These are phyloP conservation scores for Arctium minus DNA, from an alignment of 129 eudicot species.

Conservation along the genomic window DNA sequence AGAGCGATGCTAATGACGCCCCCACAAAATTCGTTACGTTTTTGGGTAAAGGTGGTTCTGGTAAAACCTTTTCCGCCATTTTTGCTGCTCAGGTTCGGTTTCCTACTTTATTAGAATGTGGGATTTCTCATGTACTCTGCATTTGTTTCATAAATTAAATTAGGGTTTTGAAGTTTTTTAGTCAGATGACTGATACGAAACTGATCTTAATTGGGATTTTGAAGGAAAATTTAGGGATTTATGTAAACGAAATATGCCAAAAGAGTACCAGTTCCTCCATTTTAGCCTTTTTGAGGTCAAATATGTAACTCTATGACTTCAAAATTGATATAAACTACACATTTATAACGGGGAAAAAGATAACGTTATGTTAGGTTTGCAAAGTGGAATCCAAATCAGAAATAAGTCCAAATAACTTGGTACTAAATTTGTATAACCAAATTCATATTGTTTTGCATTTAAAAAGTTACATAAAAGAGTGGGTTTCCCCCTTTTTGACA, in stretches of 20 bases:
- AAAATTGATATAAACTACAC: not conserved
- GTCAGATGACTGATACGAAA: not conserved
- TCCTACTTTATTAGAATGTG: not conserved
- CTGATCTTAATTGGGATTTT: not conserved
- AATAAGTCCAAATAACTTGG: not conserved
- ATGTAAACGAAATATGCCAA: not conserved
- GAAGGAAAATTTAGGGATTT: not conserved
- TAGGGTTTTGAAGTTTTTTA: not conserved
- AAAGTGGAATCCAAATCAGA: not conserved
- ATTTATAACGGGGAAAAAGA: not conserved
- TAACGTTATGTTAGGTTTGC: not conserved
- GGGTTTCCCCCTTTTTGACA: not conserved
- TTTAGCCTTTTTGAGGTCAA: slow-evolving; percentile 1
- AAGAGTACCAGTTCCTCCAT: not conserved
- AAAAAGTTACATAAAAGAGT: not conserved
- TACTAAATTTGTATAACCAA: not conserved
- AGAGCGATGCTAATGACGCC: not conserved
- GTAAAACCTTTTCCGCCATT: slow-evolving; percentile 83
- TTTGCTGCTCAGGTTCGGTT: slow-evolving; percentile 88
- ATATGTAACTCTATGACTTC: not conserved
- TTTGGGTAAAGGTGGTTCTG: slow-evolving; percentile 98
- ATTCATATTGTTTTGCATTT: not conserved
- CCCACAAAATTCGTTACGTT: slow-evolving; percentile 71
- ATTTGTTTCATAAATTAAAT: not conserved
- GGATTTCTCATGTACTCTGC: not conserved